Evolutionary conservation across 768 basidiomycete genomes (phyloP).

Genomic region (Pisolithus tinctorius): DNA sequence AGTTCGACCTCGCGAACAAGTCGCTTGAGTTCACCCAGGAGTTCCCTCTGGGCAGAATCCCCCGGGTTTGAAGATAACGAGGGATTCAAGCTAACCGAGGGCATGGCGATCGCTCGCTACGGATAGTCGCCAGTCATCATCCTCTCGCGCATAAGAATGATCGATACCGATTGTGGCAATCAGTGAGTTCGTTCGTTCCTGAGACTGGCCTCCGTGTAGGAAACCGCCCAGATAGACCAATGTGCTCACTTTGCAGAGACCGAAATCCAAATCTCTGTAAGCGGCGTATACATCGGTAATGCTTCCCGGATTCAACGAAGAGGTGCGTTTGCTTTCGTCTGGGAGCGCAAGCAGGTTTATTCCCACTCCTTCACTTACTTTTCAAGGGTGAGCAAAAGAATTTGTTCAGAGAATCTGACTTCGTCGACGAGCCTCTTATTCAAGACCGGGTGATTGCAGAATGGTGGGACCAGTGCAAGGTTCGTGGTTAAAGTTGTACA

Average conservation of each 20-base stretch:
- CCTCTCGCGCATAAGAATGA: background rate
- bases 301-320: background rate
- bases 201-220: constrained; percentile 6
- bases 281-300: background rate
- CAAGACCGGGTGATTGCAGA: too few relatives aligned
- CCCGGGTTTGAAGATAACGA: too few relatives aligned
- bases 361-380: too few relatives aligned
- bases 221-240: constrained; percentile 11
- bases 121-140: background rate
- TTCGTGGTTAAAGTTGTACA: too few relatives aligned
- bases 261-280: constrained; percentile 3
- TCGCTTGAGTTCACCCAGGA: constrained; percentile 7
- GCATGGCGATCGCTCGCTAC: constrained; percentile 13
- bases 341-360: too few relatives aligned
- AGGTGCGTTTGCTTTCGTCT: background rate
- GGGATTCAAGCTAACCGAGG: constrained; percentile 3
- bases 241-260: constrained; percentile 16
- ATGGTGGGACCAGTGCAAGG: too few relatives aligned
- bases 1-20: constrained; percentile 6
- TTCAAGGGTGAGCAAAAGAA: too few relatives aligned
- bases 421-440: too few relatives aligned
- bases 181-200: constrained; percentile 4
- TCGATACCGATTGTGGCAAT: background rate
- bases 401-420: too few relatives aligned
- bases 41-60: background rate